Conservation (phyloP, 352 stramenopile genomes). For the Globisporangium abappressorium region DNA sequence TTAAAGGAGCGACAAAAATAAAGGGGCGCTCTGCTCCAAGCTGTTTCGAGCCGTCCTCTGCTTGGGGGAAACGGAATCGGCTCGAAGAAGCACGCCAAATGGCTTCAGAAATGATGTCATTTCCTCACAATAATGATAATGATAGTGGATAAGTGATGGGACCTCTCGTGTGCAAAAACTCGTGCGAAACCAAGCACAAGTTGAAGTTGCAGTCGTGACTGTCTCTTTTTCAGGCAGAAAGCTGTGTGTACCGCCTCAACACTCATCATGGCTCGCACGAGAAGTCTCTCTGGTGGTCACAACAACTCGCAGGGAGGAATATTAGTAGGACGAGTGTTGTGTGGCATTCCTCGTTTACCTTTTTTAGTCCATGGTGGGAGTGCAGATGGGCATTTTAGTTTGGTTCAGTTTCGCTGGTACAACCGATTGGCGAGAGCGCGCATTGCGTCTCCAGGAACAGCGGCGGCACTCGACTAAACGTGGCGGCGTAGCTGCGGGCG, state of each 20-base stretch:
- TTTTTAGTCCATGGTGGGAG: background rate
- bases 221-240: background rate
- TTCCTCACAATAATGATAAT: background rate
- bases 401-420: constrained; percentile 2
- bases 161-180: background rate
- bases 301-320: background rate
- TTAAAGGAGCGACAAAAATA: too few relatives aligned
- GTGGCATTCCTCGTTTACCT: background rate
- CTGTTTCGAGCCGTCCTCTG: too few relatives aligned
- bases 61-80: background rate
- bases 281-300: too few relatives aligned
- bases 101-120: background rate
- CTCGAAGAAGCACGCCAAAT: background rate
- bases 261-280: constrained; percentile 1
- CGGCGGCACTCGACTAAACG: constrained; percentile 30
- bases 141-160: constrained; percentile 6
- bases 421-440: background rate
- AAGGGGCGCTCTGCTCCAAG: too few relatives aligned
- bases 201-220: background rate
- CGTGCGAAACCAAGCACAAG: background rate
- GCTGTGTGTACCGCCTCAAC: background rate
- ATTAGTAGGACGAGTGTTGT: background rate
- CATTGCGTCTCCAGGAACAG: background rate
- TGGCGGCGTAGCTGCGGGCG: constrained; percentile 23
- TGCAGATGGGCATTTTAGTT: background rate